phyloP scores from a whole-genome alignment of 352 stramenopile genomes.

The Phytophthora crassamura region DNA sequence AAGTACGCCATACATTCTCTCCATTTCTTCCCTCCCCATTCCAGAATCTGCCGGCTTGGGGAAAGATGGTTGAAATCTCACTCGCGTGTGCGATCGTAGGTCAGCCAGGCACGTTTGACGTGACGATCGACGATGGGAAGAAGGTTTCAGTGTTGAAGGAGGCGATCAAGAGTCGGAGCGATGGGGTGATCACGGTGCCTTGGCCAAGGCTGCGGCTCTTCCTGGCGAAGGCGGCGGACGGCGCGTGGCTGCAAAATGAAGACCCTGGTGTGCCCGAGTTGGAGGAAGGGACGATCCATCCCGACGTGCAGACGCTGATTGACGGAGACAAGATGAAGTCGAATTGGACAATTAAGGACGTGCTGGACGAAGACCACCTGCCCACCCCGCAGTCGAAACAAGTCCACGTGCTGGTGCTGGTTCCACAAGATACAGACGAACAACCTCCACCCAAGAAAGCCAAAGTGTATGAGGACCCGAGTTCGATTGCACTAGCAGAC shows the following conservation, averaged over 20 bases:
- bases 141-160: background rate
- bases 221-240: background rate
- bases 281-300: background rate
- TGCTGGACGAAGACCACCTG: background rate
- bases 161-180: background rate
- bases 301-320: background rate
- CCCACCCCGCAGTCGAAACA: too few species aligned
- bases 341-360: background rate
- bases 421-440: background rate
- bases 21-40: too few species aligned
- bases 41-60: too few species aligned
- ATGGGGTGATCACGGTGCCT: background rate
- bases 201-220: background rate
- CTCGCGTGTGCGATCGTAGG: background rate
- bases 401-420: background rate
- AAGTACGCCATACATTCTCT: too few species aligned
- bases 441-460: slow-evolving; percentile 28
- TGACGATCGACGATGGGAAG: background rate
- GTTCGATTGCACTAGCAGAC: slow-evolving; percentile 7
- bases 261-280: background rate
- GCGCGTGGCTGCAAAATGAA: too few species aligned
- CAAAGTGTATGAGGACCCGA: slow-evolving; percentile 17
- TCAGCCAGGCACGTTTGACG: background rate
- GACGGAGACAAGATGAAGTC: background rate
- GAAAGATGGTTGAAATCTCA: too few species aligned